A percentile compares a stretch with the other conserved stretches of the same genome.
These are phyloP conservation scores for Eucalyptus curtisii DNA, from an alignment of 345 rosid genomes.

Conservation along the genomic window DNA sequence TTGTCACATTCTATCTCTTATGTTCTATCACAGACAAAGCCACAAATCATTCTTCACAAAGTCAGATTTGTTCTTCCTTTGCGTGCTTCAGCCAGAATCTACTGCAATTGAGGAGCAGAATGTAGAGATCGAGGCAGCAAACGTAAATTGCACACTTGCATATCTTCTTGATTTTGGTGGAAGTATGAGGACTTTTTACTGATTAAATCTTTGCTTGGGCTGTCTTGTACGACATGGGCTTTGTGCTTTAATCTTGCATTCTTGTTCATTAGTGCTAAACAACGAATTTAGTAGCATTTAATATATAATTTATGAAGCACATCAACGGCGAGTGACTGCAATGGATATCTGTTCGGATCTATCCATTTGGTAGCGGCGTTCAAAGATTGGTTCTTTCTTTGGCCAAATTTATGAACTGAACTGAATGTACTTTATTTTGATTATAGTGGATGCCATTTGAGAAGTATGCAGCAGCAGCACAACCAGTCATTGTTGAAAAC, in stretches of 20 bases:
- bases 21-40: background rate
- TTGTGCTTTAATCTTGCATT: background rate
- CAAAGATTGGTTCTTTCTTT: background rate
- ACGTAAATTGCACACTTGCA: background rate
- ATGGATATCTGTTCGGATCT: background rate
- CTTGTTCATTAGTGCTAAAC: background rate
- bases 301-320: background rate
- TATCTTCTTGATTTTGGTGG: fast-evolving
- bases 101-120: no score
- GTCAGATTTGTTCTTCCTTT: background rate
- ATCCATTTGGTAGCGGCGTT: background rate
- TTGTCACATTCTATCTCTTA: background rate
- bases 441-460: conserved; percentile 64
- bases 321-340: background rate
- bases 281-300: background rate
- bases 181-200: background rate
- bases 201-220: background rate
- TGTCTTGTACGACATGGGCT: background rate
- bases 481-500: fast-evolving
- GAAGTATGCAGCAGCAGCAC: conserved; percentile 3
- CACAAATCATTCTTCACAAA: background rate
- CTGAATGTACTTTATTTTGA: background rate
- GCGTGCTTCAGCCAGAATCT: background rate
- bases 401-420: background rate
- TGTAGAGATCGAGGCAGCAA: background rate